These are phyloP conservation scores for Amoebophrya sp. DNA, from an alignment of 169 alveolate species.

Conservation along the genomic window DNA sequence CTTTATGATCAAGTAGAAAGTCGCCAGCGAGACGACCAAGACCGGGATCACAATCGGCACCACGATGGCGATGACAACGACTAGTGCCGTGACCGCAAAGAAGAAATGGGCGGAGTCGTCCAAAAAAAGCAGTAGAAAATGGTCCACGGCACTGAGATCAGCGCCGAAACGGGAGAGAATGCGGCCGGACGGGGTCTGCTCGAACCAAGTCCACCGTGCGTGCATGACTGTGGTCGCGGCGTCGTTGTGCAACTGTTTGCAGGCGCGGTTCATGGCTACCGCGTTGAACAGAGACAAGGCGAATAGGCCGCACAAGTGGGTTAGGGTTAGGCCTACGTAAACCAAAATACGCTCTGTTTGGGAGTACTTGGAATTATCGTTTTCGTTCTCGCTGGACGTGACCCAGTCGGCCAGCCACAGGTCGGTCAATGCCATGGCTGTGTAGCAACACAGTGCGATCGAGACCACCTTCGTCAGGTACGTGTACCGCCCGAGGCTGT, in stretches of 20 bases:
- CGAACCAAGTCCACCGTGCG: neutral
- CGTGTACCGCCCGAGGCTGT: neutral
- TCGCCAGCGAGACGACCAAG: neutral
- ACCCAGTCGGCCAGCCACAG: neutral
- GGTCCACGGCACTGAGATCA: neutral
- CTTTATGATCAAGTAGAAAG: neutral
- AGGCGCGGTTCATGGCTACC: neutral
- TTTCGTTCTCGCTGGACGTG: neutral
- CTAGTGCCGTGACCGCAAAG: neutral
- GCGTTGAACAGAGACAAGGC: neutral
- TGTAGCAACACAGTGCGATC: neutral
- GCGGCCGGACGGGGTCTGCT: slow-evolving; percentile 10
- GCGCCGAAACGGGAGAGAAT: neutral
- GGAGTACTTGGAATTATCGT: neutral
- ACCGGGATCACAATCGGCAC: neutral
- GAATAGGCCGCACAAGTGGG: neutral
- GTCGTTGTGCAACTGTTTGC: neutral
- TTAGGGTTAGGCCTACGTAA: neutral
- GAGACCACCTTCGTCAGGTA: neutral
- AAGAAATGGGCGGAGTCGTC: neutral
- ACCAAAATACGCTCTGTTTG: neutral
- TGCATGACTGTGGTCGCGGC: slow-evolving; percentile 6
- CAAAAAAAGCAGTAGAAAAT: neutral
- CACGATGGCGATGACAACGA: neutral
- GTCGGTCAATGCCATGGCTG: neutral